Evolutionary conservation across 345 rosid species (phyloP).

Genomic region (Hevea brasiliensis): DNA sequence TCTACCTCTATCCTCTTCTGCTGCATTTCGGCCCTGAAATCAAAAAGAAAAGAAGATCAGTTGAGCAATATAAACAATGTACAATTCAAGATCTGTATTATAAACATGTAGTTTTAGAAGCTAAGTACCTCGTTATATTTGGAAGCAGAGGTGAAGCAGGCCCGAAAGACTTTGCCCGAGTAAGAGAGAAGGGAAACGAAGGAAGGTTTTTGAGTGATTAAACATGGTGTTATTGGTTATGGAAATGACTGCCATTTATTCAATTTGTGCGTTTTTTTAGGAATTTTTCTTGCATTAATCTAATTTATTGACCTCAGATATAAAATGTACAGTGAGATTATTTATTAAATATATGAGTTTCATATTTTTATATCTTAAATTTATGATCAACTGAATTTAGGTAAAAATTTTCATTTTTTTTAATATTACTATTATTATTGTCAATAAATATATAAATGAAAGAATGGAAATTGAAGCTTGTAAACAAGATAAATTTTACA

Average conservation of each 20-base stretch:
- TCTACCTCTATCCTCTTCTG: constrained; percentile 17
- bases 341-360: no score
- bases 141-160: constrained; percentile 39
- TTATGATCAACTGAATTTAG: no score
- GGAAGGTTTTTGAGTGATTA: constrained; percentile 28
- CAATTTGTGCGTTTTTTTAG: no score
- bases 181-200: constrained; percentile 1
- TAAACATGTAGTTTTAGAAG: neutral
- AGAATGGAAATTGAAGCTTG: no score
- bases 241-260: constrained; percentile 34
- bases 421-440: no score
- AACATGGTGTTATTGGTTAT: constrained; percentile 24
- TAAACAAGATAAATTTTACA: no score
- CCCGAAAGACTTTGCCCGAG: constrained; percentile 26
- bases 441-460: no score
- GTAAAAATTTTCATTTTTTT: no score
- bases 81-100: neutral
- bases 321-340: no score
- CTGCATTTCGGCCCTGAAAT: constrained; percentile 27
- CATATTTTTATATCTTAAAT: no score
- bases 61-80: neutral
- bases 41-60: neutral
- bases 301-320: no score
- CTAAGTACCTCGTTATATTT: constrained; percentile 19
- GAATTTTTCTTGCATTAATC: no score